Percentiles rank a stretch among this genome's conserved stretches.
These are phyloP conservation scores for Botrytis porri DNA, from an alignment of 2,329 filamentous ascomycete genomes.

Conservation along the genomic window DNA sequence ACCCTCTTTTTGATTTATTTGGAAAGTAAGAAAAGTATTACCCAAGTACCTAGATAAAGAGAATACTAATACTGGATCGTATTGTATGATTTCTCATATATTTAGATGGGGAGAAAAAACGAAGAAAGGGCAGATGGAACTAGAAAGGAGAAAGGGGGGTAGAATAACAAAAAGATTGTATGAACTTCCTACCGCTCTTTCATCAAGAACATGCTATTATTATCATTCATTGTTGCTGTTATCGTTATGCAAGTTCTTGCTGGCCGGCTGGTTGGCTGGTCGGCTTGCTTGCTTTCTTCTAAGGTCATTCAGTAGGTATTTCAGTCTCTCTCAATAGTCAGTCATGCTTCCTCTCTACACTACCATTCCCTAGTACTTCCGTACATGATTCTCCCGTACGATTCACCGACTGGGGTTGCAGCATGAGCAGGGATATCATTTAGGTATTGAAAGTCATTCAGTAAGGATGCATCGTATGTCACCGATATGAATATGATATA, in stretches of 20 bases:
- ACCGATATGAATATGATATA: background rate
- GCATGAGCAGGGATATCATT: background rate
- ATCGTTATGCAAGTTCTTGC: slow-evolving; percentile 4
- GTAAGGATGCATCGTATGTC: background rate
- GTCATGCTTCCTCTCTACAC: background rate
- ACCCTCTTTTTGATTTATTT: slow-evolving; percentile 10
- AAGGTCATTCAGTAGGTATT: background rate
- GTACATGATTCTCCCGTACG: slow-evolving; percentile 5
- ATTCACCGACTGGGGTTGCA: slow-evolving; percentile 13
- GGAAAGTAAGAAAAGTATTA: background rate
- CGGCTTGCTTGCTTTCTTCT: background rate
- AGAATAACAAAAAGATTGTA: background rate
- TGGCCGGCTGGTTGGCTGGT: background rate
- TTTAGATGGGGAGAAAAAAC: background rate
- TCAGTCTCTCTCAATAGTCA: background rate
- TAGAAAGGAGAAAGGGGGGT: background rate
- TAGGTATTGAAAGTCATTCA: background rate
- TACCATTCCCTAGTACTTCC: background rate
- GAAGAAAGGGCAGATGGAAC: background rate
- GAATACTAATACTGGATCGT: background rate
- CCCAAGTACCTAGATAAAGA: slow-evolving; percentile 1
- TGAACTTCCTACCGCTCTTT: background rate
- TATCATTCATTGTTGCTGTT: background rate
- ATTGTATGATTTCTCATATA: slow-evolving; percentile 1
- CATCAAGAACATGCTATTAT: background rate